These are phyloP conservation scores for Scleroderma citrinum DNA, from an alignment of 768 basidiomycete genomes.

Conservation along the genomic window DNA sequence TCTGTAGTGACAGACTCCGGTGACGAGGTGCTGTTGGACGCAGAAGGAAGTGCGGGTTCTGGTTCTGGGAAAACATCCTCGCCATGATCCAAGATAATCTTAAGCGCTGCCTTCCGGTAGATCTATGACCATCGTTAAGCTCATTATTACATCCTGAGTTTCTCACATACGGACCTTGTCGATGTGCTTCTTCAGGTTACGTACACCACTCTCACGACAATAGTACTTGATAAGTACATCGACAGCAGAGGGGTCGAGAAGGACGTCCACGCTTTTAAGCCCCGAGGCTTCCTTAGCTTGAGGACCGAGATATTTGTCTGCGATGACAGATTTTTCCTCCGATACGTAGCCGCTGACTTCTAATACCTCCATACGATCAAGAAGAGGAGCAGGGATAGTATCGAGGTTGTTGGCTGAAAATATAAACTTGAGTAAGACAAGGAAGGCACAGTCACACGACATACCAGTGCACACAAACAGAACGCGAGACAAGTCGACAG, in stretches of 20 bases:
- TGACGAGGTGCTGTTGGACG: conserved; percentile 2
- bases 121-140: conserved; percentile 47
- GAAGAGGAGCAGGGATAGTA: conserved; percentile 88
- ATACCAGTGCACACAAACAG: conserved; percentile 91
- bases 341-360: conserved; percentile 94
- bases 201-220: conserved; percentile 93
- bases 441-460: conserved; percentile 6
- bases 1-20: conserved; percentile 29
- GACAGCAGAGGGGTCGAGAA: conserved; percentile 69
- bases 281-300: conserved; percentile 92
- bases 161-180: conserved; percentile 68
- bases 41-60: conserved; percentile 13
- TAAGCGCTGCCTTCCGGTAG: conserved; percentile 92
- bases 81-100: conserved; percentile 84
- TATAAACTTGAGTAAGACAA: conserved; percentile 6
- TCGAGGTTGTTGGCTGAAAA: conserved; percentile 76
- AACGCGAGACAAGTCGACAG: conserved; percentile 91
- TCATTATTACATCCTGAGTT: background rate
- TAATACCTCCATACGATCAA: conserved; percentile 95
- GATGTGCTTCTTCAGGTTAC: conserved; percentile 96
- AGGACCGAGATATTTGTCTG: conserved; percentile 81
- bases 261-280: conserved; percentile 77
- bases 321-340: conserved; percentile 88
- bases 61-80: conserved; percentile 80
- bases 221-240: conserved; percentile 94